These are phyloP conservation scores for Zygoascus bituminiphila DNA, from an alignment of 805 yeast species.

Conservation along the genomic window DNA sequence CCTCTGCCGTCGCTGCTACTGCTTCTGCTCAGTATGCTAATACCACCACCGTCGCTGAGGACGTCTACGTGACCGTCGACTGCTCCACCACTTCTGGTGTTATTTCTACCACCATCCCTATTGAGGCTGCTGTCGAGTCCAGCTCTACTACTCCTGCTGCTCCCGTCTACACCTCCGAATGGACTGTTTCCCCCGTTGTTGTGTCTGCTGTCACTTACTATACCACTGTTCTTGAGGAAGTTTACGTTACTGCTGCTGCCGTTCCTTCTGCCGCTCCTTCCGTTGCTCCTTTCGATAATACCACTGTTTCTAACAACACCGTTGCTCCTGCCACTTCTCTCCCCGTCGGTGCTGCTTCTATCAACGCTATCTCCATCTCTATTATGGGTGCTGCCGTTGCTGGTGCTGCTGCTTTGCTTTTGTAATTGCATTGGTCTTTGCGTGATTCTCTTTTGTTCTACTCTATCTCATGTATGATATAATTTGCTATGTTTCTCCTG, in stretches of 20 bases:
- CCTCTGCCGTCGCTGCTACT: slow-evolving; percentile 16
- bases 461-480: slow-evolving; percentile 1
- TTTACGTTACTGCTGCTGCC: slow-evolving; percentile 11
- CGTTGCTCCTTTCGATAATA: slow-evolving; percentile 18
- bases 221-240: slow-evolving; percentile 1
- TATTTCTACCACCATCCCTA: slow-evolving; percentile 14
- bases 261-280: slow-evolving; percentile 10
- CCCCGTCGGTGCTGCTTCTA: slow-evolving; percentile 17
- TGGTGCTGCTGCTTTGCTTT: slow-evolving; percentile 22
- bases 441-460: not conserved
- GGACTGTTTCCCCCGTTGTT: slow-evolving; percentile 7
- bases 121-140: slow-evolving; percentile 6
- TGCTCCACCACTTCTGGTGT: slow-evolving; percentile 16
- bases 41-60: slow-evolving; percentile 10
- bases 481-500: too few relatives aligned
- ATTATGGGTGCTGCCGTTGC: slow-evolving; percentile 20
- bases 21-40: slow-evolving; percentile 16
- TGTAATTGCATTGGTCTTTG: slow-evolving; percentile 7
- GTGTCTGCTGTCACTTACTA: slow-evolving; percentile 3
- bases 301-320: slow-evolving; percentile 12
- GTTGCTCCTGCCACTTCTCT: slow-evolving; percentile 11
- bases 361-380: slow-evolving; percentile 12
- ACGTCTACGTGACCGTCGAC: slow-evolving; percentile 3
- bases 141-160: slow-evolving; percentile 5
- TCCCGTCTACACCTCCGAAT: not conserved